Conservation (phyloP, 805 yeast species). For the Ogataea methylovora region DNA sequence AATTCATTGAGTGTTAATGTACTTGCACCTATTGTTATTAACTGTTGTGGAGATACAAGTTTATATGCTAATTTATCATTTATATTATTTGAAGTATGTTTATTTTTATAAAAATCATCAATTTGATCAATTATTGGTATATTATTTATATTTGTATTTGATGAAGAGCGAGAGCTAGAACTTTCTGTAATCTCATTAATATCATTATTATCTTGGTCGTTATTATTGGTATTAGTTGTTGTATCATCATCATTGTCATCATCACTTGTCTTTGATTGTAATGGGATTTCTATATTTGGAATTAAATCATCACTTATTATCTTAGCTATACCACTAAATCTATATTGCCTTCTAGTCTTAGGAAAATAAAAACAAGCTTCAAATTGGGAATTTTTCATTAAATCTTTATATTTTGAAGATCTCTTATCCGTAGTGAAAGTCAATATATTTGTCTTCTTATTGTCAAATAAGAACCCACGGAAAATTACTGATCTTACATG, state of each 20-base stretch:
- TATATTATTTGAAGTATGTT: conserved; percentile 5
- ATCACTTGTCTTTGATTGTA: neutral
- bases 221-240: neutral
- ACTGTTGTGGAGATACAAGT: conserved; percentile 14
- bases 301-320: conserved; percentile 24
- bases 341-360: conserved; percentile 54
- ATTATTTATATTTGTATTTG: conserved; percentile 1
- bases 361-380: conserved; percentile 76
- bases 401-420: conserved; percentile 53
- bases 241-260: neutral
- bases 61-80: conserved; percentile 10
- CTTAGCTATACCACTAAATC: conserved; percentile 63
- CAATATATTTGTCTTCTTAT: conserved; percentile 56
- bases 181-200: neutral
- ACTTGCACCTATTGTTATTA: conserved; percentile 7
- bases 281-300: conserved; percentile 12
- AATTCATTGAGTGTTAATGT: conserved; percentile 8
- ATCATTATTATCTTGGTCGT: conserved; percentile 5
- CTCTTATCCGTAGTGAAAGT: conserved; percentile 68
- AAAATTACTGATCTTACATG: conserved; percentile 61
- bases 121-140: conserved; percentile 12
- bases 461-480: conserved; percentile 71
- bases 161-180: neutral
- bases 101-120: conserved; percentile 11
- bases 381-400: conserved; percentile 43